A percentile compares a stretch with the other conserved stretches of the same genome.
Evolutionary conservation across 2,329 filamentous ascomycete species (phyloP).

Genomic region (Colletotrichum tanaceti): DNA sequence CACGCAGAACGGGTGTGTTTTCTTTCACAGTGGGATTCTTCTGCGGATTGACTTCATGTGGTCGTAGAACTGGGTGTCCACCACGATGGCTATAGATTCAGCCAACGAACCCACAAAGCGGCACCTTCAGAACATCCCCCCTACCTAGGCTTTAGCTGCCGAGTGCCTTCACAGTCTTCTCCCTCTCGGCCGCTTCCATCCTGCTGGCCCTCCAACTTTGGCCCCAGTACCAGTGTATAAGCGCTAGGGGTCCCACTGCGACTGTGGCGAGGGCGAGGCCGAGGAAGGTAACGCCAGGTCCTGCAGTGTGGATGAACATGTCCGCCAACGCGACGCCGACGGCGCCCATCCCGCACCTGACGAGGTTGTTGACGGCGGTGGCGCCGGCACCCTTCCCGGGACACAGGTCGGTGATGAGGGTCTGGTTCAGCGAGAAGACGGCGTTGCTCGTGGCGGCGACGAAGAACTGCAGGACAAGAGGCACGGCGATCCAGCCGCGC

Average conservation of each 20-base stretch:
- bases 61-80: no score
- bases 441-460: slow-evolving; percentile 53
- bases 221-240: slow-evolving; percentile 34
- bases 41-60: neutral
- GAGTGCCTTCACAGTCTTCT: neutral
- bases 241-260: slow-evolving; percentile 25
- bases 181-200: neutral
- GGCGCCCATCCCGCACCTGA: slow-evolving; percentile 25
- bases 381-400: slow-evolving; percentile 47
- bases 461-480: slow-evolving; percentile 48
- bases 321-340: slow-evolving; percentile 24
- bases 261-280: slow-evolving; percentile 21
- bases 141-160: neutral
- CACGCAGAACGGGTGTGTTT: no score
- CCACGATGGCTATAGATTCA: no score
- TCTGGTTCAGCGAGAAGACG: slow-evolving; percentile 51
- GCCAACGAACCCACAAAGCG: no score
- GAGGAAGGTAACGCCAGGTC: slow-evolving; percentile 20
- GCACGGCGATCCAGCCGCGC: slow-evolving; percentile 45
- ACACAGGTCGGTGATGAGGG: slow-evolving; percentile 49
- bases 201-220: slow-evolving; percentile 31
- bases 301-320: slow-evolving; percentile 2
- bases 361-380: slow-evolving; percentile 51
- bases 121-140: no score
- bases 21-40: no score